These are phyloP conservation scores for Metarhizium guizhouense DNA, from an alignment of 2,329 filamentous ascomycete genomes.

Conservation along the genomic window DNA sequence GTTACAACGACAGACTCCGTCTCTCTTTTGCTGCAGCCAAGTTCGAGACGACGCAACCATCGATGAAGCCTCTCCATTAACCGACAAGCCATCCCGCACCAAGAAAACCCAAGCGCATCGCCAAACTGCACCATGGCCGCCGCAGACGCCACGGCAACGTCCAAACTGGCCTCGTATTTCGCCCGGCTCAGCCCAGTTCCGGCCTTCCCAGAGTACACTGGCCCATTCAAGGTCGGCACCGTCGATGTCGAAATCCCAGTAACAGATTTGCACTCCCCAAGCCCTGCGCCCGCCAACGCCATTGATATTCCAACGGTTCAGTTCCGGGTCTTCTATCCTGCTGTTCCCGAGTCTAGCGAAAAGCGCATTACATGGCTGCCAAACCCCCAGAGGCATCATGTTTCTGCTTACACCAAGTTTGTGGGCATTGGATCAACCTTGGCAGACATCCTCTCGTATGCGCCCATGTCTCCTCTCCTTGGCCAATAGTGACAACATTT, in stretches of 20 bases:
- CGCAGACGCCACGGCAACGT: slow-evolving; percentile 13
- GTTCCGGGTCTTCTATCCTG: slow-evolving; percentile 78
- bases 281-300: slow-evolving; percentile 43
- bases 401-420: slow-evolving; percentile 70
- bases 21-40: too few relatives aligned
- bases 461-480: slow-evolving; percentile 5
- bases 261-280: slow-evolving; percentile 45
- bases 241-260: slow-evolving; percentile 74
- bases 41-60: too few relatives aligned
- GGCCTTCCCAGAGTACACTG: slow-evolving; percentile 64
- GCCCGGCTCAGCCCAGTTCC: slow-evolving; percentile 59
- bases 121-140: slow-evolving; percentile 8
- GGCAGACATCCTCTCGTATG: slow-evolving; percentile 52
- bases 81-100: neutral
- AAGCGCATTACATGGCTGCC: slow-evolving; percentile 69
- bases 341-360: slow-evolving; percentile 40
- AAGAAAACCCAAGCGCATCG: neutral
- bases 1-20: too few relatives aligned
- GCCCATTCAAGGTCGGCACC: slow-evolving; percentile 70
- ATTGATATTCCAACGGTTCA: slow-evolving; percentile 61
- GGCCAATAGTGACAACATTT: neutral
- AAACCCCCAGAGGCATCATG: slow-evolving; percentile 62
- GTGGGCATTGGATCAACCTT: slow-evolving; percentile 54
- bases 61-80: neutral
- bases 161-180: slow-evolving; percentile 38